These are phyloP conservation scores for Tuber melanosporum DNA, from an alignment of 495 filamentous ascomycete genomes.

Conservation along the genomic window DNA sequence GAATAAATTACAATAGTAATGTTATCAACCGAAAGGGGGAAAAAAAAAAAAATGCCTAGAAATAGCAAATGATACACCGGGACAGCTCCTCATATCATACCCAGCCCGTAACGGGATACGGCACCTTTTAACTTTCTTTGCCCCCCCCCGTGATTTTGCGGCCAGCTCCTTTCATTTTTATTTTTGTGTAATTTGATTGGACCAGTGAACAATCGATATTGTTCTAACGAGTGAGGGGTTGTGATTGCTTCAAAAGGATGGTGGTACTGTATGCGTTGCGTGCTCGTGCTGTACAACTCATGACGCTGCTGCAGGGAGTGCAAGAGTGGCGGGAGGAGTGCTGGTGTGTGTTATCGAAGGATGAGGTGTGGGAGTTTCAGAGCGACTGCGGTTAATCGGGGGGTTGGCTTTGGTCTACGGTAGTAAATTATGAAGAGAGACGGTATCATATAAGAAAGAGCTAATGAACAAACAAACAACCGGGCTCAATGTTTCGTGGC, in stretches of 20 bases:
- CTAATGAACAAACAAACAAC: background rate
- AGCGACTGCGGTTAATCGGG: background rate
- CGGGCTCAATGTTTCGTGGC: slow-evolving; percentile 46
- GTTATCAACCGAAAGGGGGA: too few species aligned
- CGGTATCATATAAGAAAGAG: background rate
- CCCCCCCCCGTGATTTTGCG: too few species aligned
- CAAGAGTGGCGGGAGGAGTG: background rate
- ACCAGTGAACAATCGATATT: background rate
- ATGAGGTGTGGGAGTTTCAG: background rate
- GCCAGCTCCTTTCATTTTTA: slow-evolving; percentile 2
- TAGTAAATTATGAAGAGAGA: background rate
- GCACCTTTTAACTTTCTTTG: too few species aligned
- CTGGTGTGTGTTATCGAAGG: background rate
- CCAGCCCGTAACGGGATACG: slow-evolving; percentile 2
- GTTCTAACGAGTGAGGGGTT: background rate
- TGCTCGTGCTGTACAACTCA: background rate
- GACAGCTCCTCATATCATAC: slow-evolving; percentile 11
- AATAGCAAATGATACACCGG: too few species aligned
- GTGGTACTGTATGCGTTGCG: background rate
- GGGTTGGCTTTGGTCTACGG: background rate
- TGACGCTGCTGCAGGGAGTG: background rate
- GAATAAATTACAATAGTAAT: too few species aligned
- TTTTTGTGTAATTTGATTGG: background rate
- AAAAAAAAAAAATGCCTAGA: too few species aligned
- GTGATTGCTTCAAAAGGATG: background rate